Evolutionary conservation across 352 stramenopile species (phyloP), one percentile per base, ranked within the genome.

Genomic region (Phytophthora podocarpi): DNA sequence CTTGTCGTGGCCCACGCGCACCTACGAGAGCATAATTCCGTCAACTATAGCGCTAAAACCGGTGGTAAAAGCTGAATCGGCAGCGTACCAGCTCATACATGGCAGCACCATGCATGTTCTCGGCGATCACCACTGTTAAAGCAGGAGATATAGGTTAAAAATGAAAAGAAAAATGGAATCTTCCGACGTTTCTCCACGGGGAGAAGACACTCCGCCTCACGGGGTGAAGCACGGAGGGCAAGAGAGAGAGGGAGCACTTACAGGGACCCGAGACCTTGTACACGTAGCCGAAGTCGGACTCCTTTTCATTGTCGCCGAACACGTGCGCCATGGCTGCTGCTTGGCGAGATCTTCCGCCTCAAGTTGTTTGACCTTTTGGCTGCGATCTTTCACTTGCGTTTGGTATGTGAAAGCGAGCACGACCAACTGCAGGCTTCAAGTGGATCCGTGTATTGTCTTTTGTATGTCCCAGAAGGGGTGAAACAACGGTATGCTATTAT

Each of bases 1-100:
- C 76, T 99, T 99, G 78, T 98, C 93, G 73, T 99, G 97, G 16
- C 97, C 97, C 36, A 99, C 98, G 80, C 97, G 94, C 34, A 99
- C 97, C 68, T 99, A 85, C 64, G 68, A 46, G 8, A 20, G 45
- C 13, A 43, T 11, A 27, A 21, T n/a, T 35, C 2, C 4, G 40
- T 53, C 24, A 63, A 21, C 54, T 63, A 16, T 21, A 16, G 11
- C 10, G 34, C 8, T 40, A 18, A 16, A 26, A 34, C 1, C 5
- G 10, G 13, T 1, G 15, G 34, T 31, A 23, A 41, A 55, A 16
- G 10, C 13, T 36, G 16, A n/a, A 36, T 55, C 8, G 15, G 15
- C 15, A 41, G 24, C 74, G 61, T 67, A 90, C 83, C 72, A 94
- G 73, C 64, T 98, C 94, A 77, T 97, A 98, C 98, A 99, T 99